Base-by-base conservation (phyloP, 2,329 filamentous ascomycete genomes). In the Epichloe gansuensis region DNA sequence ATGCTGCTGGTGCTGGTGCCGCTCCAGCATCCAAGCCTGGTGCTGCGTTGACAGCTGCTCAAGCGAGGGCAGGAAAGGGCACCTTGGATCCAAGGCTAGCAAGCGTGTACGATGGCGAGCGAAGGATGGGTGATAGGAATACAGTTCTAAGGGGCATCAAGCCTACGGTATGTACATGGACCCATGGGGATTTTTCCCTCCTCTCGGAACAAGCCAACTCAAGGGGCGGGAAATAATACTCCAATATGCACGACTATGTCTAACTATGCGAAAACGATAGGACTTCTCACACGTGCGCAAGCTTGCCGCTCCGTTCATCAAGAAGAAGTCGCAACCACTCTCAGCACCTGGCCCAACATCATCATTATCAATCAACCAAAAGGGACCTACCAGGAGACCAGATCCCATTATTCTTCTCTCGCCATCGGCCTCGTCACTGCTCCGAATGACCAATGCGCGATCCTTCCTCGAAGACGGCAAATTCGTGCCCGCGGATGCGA, bases 401-500 rank as follows among this genome's bases (percentile, higher is more conserved):
- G 77, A 95, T 65, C 93, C 93, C 47, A 98, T 98, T 69, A 96
- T 98, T 66, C 83, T 98, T 31, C 84, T 98, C 55, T 97, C 93
- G 0, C 93, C 93, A 1, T 97, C 91, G 1, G 93, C 91, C 11
- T 96, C 91, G 2, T 94, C 90, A 2, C 81, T 97, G 47, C 82
- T 98, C 39, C 89, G 91, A 66, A 89, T 97, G 80, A 87, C 88
- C 50, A 98, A 98, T 66, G 89, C 94, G 68, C 94, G 95, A 64
- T 84, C 87, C 34, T 97, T 98, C 75, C 85, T 98, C 57, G 85
- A 91, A 66, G 78, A 83, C 52, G 90, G 90, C 53, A 74, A 84
- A 57, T 98, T 91, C 71, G 75, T 84, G 5, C 87, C 89, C 1
- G 78, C 89, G 3, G 85, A 90, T 74, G 65, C 80, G 51, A 81